phyloP scores from a whole-genome alignment of 2,329 filamentous ascomycete genomes.

The Apiospora saccharicola region DNA sequence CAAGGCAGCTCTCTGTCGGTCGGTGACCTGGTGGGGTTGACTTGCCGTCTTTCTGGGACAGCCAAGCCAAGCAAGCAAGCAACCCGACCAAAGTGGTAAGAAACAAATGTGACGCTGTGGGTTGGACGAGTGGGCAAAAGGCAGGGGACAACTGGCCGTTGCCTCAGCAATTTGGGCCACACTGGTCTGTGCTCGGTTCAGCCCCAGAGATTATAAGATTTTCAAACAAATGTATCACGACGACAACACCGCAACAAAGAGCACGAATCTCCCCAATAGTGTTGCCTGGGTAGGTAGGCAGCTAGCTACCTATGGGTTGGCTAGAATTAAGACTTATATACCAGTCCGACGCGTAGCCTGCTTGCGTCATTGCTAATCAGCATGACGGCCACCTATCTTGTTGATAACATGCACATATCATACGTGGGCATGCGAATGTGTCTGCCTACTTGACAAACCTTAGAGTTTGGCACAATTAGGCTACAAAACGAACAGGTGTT shows the following conservation, averaged over 20 bases:
- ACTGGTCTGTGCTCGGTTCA: slow-evolving; percentile 9
- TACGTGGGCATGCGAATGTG: background rate
- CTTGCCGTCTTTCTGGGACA: background rate
- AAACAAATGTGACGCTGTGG: slow-evolving; percentile 8
- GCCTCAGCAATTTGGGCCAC: slow-evolving; percentile 13
- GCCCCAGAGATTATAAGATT: slow-evolving; percentile 3
- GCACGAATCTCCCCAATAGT: background rate
- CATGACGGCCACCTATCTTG: background rate
- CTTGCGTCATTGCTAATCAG: background rate
- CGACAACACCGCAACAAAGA: background rate
- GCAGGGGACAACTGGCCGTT: slow-evolving; percentile 4
- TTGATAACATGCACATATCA: background rate
- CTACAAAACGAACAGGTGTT: background rate
- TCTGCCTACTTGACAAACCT: background rate
- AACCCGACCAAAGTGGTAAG: slow-evolving; percentile 10
- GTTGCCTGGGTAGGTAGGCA: background rate
- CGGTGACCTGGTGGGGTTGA: slow-evolving; percentile 10
- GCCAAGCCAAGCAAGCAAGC: slow-evolving; percentile 4
- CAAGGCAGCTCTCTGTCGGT: slow-evolving; percentile 19
- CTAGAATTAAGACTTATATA: background rate
- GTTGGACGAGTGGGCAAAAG: background rate
- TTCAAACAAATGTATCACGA: background rate
- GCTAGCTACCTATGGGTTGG: background rate
- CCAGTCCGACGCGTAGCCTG: background rate
- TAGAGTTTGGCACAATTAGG: no score